These are phyloP conservation scores for Gleditsia sinensis DNA, from an alignment of 306 rosid genomes.

Conservation along the genomic window DNA sequence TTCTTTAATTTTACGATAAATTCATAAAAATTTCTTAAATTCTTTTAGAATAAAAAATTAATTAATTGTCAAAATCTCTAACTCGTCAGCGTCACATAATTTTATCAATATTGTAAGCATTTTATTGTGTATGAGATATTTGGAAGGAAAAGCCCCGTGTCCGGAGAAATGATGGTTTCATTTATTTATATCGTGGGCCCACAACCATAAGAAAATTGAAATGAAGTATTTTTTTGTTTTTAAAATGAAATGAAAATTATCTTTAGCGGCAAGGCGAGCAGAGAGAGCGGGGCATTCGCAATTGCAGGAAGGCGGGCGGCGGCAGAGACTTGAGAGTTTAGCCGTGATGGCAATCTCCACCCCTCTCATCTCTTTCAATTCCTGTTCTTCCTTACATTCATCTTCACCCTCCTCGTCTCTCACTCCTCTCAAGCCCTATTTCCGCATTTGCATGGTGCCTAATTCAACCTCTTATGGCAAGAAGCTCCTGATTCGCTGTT, in stretches of 20 bases:
- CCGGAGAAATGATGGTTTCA: no score
- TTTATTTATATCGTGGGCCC: no score
- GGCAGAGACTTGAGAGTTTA: neutral
- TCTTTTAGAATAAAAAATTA: no score
- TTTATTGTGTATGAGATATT: no score
- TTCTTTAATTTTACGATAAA: no score
- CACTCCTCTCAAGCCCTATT: constrained; percentile 26
- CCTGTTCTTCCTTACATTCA: constrained; percentile 22
- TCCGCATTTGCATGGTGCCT: constrained; percentile 7
- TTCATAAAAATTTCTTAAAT: no score
- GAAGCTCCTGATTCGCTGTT: constrained; percentile 30
- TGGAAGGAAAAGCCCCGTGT: no score
- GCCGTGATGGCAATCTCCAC: constrained; percentile 47
- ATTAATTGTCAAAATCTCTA: neutral
- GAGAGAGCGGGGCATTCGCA: neutral
- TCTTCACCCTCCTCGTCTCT: constrained; percentile 29
- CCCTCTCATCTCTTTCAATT: constrained; percentile 33
- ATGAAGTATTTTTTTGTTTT: no score
- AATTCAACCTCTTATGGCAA: constrained; percentile 10
- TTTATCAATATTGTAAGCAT: neutral
- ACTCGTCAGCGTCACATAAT: neutral
- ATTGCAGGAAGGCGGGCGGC: neutral
- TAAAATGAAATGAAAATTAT: neutral
- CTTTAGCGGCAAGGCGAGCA: neutral
- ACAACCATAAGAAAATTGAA: neutral